Conservation (phyloP, 1,284 basidiomycete species). For the Chalciporus piperatoides region DNA sequence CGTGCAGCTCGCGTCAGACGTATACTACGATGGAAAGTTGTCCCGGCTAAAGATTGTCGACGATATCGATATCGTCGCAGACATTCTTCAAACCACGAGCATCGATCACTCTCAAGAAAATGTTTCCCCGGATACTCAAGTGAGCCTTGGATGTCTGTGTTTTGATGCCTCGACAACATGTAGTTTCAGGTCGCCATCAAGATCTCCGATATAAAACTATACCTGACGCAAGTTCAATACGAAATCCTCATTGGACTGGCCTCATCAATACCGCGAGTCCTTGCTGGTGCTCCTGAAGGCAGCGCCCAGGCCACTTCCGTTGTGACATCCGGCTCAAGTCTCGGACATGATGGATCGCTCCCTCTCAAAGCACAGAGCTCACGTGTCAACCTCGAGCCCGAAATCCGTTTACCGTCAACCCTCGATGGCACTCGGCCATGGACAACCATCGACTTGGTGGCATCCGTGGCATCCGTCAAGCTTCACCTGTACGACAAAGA, state of each 20-base stretch:
- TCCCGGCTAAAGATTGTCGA: slow-evolving; percentile 85
- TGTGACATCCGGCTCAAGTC: slow-evolving; percentile 12
- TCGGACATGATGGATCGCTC: slow-evolving; percentile 4
- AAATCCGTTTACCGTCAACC: slow-evolving; percentile 38
- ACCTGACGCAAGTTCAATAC: slow-evolving; percentile 92
- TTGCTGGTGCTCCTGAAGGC: slow-evolving; percentile 44
- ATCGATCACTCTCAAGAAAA: slow-evolving; percentile 49
- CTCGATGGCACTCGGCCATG: slow-evolving; percentile 38
- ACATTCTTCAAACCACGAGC: slow-evolving; percentile 60
- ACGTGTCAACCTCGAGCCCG: slow-evolving; percentile 54
- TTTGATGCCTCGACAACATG: slow-evolving; percentile 4
- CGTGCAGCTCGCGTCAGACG: slow-evolving; percentile 77
- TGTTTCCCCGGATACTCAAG: slow-evolving; percentile 68
- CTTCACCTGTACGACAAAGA: slow-evolving; percentile 86
- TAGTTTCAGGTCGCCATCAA: slow-evolving; percentile 60
- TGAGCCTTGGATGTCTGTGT: slow-evolving; percentile 31
- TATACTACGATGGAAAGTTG: slow-evolving; percentile 48
- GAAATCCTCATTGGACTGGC: slow-evolving; percentile 69
- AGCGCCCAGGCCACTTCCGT: slow-evolving; percentile 28
- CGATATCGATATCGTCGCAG: slow-evolving; percentile 79
- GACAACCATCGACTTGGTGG: slow-evolving; percentile 74
- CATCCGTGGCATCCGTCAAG: slow-evolving; percentile 74
- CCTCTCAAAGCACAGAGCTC: slow-evolving; percentile 7
- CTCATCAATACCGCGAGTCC: slow-evolving; percentile 72
- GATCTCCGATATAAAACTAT: slow-evolving; percentile 88